Conservation (phyloP, 306 rosid genomes). For the Ormosia semicastrata region DNA sequence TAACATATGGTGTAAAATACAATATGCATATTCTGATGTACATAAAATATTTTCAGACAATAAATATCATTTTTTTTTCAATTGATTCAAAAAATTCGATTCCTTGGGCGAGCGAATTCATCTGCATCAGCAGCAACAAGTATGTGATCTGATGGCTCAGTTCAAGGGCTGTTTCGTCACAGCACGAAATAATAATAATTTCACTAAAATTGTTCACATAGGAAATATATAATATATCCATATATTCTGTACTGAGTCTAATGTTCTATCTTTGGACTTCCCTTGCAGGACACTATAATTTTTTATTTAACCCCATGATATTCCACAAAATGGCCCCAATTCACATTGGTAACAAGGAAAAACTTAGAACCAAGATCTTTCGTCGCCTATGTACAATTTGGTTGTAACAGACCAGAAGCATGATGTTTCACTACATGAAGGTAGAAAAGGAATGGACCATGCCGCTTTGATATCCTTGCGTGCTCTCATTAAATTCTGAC, state of each 20-base stretch:
- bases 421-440: background rate
- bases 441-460: background rate
- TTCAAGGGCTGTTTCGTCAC: background rate
- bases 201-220: background rate
- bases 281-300: too few relatives aligned
- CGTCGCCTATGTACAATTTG: background rate
- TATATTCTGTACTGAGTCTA: too few relatives aligned
- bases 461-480: slow-evolving; percentile 1
- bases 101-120: background rate
- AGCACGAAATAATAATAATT: background rate
- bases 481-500: slow-evolving; percentile 1
- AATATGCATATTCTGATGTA: too few relatives aligned
- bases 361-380: background rate
- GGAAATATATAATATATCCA: background rate
- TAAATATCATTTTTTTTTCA: too few relatives aligned
- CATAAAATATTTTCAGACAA: too few relatives aligned
- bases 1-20: too few relatives aligned
- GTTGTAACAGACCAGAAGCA: background rate
- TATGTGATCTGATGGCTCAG: too few relatives aligned
- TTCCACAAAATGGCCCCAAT: background rate
- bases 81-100: too few relatives aligned
- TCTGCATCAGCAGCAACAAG: background rate
- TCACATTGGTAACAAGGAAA: background rate
- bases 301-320: background rate
- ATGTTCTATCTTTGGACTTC: too few relatives aligned